Evolutionary conservation across 495 filamentous ascomycete species (phyloP).

Genomic region (Wilcoxina mikolae): DNA sequence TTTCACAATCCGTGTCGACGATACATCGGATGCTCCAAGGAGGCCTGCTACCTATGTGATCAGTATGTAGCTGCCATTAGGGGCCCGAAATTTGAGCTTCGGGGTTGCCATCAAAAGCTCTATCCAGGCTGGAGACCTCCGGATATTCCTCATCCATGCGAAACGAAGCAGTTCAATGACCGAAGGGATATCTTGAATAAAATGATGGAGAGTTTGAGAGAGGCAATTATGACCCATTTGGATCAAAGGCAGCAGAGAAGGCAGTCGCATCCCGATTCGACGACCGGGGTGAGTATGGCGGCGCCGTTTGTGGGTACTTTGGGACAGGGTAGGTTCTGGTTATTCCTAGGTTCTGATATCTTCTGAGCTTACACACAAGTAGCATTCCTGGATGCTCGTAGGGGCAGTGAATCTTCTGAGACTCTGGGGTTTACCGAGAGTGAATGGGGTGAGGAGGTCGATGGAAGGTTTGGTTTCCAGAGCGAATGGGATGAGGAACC

Average conservation of each 20-base stretch:
- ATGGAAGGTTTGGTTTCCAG: no score
- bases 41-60: not conserved
- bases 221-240: not conserved
- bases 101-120: not conserved
- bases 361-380: no score
- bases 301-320: not conserved
- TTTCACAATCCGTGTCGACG: not conserved
- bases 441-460: no score
- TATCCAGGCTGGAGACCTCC: not conserved
- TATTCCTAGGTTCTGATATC: no score
- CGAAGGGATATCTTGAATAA: not conserved
- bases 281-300: not conserved
- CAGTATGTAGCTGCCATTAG: not conserved
- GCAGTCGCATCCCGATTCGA: not conserved
- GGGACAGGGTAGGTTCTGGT: not conserved
- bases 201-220: not conserved
- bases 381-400: no score
- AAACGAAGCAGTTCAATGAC: not conserved
- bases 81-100: not conserved
- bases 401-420: no score
- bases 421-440: no score
- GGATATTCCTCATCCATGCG: not conserved
- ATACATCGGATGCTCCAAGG: conserved; percentile 1
- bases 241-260: not conserved
- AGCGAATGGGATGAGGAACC: no score